phyloP scores from a whole-genome alignment of 495 filamentous ascomycete species.

The Halenospora varia region DNA sequence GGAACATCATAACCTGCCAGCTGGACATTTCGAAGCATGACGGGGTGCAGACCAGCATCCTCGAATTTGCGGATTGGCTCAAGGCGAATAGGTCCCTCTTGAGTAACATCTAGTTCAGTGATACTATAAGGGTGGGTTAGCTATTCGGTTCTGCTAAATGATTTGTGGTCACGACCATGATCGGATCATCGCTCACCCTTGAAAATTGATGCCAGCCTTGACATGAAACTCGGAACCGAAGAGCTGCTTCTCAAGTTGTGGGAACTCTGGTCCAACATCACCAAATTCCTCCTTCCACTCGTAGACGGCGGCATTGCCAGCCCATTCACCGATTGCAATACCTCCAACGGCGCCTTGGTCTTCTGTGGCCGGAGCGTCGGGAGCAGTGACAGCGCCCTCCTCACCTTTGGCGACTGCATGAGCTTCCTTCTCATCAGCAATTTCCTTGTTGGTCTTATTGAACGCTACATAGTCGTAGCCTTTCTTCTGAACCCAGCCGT shows the following conservation, averaged over 20 bases:
- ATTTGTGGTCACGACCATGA: background rate
- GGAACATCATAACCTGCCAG: slow-evolving; percentile 60
- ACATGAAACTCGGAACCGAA: slow-evolving; percentile 50
- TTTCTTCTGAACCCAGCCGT: slow-evolving; percentile 49
- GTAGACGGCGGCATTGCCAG: slow-evolving; percentile 60
- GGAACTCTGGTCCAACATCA: slow-evolving; percentile 69
- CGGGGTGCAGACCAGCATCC: slow-evolving; percentile 79
- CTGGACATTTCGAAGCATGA: slow-evolving; percentile 72
- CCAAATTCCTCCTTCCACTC: slow-evolving; percentile 84
- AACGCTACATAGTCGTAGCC: slow-evolving; percentile 53
- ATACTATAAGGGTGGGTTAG: no score
- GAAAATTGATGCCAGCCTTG: slow-evolving; percentile 40
- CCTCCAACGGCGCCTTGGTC: slow-evolving; percentile 5
- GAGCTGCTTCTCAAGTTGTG: slow-evolving; percentile 65
- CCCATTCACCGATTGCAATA: slow-evolving; percentile 39
- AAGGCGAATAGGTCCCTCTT: slow-evolving; percentile 54
- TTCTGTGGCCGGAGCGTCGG: background rate
- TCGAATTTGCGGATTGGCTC: slow-evolving; percentile 58
- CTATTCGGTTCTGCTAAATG: no score
- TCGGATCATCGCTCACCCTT: slow-evolving; percentile 32
- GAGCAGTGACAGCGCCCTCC: background rate
- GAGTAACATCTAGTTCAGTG: slow-evolving; percentile 48
- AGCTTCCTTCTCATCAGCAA: slow-evolving; percentile 8
- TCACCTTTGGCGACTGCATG: slow-evolving; percentile 17
- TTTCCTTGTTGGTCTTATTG: slow-evolving; percentile 23